Evolutionary conservation across 495 filamentous ascomycete genomes (phyloP).

Genomic region (Beverwykella pulmonaria): DNA sequence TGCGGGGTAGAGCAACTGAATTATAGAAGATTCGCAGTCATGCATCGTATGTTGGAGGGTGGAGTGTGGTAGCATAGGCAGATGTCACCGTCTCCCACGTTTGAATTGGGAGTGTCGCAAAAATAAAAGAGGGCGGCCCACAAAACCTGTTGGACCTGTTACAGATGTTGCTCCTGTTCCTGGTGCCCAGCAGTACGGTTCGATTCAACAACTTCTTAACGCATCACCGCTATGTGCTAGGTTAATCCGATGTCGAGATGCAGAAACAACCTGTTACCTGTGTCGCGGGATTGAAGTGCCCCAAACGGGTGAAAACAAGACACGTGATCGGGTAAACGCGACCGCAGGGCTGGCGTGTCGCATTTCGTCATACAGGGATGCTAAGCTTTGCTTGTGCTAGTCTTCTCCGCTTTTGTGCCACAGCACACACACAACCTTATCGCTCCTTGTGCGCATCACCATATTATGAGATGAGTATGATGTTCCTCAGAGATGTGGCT

Average conservation of each 20-base stretch:
- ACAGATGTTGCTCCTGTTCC: too few species aligned
- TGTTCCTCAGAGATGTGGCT: too few species aligned
- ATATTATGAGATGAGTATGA: too few species aligned
- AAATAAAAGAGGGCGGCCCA: too few species aligned
- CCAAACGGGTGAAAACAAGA: background rate
- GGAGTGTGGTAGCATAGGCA: too few species aligned
- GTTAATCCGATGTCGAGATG: background rate
- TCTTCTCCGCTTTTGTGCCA: background rate
- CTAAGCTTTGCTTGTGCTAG: constrained; percentile 5
- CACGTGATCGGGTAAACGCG: background rate
- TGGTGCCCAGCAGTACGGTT: too few species aligned
- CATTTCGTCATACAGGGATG: background rate
- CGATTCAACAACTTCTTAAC: background rate
- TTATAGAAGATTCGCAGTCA: too few species aligned
- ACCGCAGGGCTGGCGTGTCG: background rate
- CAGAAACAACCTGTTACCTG: background rate
- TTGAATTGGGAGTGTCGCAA: too few species aligned
- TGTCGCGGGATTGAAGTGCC: background rate
- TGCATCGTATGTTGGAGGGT: too few species aligned
- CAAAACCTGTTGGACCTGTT: too few species aligned
- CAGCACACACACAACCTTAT: background rate
- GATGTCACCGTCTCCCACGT: too few species aligned
- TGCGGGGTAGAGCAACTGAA: too few species aligned
- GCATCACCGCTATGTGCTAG: background rate
- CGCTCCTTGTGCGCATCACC: background rate